Evolutionary conservation across 2,329 filamentous ascomycete genomes (phyloP).

Genomic region (Geosmithia morbida): DNA sequence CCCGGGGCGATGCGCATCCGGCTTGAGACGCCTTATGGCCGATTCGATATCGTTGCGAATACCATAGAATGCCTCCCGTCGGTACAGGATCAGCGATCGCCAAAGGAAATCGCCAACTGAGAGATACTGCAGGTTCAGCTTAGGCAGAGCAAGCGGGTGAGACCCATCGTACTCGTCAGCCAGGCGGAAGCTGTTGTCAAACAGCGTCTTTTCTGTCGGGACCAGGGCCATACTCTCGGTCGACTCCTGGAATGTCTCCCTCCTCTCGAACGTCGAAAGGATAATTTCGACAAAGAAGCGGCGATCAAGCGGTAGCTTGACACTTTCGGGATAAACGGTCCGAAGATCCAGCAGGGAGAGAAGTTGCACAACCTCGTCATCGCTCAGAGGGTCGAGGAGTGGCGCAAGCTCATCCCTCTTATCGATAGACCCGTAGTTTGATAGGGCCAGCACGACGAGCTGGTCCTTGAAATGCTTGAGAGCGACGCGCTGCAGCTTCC

Average conservation of each 20-base stretch:
- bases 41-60: constrained; percentile 85
- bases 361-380: constrained; percentile 59
- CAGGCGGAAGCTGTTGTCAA: constrained; percentile 62
- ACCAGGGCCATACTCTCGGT: constrained; percentile 57
- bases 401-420: constrained; percentile 63
- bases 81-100: constrained; percentile 79
- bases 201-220: constrained; percentile 74
- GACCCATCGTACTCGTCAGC: constrained; percentile 84
- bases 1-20: constrained; percentile 48
- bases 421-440: constrained; percentile 82
- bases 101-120: constrained; percentile 95
- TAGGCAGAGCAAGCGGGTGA: constrained; percentile 76
- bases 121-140: constrained; percentile 89
- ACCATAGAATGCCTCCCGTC: constrained; percentile 84
- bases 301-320: constrained; percentile 49
- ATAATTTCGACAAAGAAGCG: constrained; percentile 57
- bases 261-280: constrained; percentile 59
- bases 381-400: constrained; percentile 58
- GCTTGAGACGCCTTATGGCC: constrained; percentile 63
- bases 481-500: constrained; percentile 63
- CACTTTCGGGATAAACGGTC: constrained; percentile 63
- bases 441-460: constrained; percentile 77
- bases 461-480: constrained; percentile 80
- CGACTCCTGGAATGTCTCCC: constrained; percentile 68
- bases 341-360: constrained; percentile 62